Conservation (phyloP, 2,329 filamentous ascomycete species). For the Cordyceps javanica region DNA sequence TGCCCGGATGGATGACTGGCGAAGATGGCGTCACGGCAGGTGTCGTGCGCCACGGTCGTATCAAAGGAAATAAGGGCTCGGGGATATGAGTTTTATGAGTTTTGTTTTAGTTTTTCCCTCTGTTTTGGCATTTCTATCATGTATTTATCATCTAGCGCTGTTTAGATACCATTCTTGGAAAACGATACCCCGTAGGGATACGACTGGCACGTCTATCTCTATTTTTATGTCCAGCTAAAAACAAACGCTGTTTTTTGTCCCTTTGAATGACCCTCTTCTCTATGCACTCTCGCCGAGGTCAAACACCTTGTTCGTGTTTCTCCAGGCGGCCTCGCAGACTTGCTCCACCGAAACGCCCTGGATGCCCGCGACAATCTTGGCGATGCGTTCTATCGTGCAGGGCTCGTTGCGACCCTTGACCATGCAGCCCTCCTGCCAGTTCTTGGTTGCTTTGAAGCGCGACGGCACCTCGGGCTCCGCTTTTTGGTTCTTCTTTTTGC, state of each 20-base stretch:
- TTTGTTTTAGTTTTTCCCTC: too few species aligned
- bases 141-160: neutral
- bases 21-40: slow-evolving; percentile 75
- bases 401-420: slow-evolving; percentile 95
- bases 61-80: slow-evolving; percentile 52
- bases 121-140: neutral
- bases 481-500: slow-evolving; percentile 44
- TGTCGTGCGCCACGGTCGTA: slow-evolving; percentile 59
- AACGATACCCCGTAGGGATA: slow-evolving; percentile 11
- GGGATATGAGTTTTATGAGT: slow-evolving; percentile 33
- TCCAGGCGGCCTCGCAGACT: slow-evolving; percentile 81
- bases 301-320: slow-evolving; percentile 76
- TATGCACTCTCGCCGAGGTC: slow-evolving; percentile 50
- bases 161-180: slow-evolving; percentile 6
- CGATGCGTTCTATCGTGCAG: slow-evolving; percentile 77
- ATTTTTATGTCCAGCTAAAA: neutral
- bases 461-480: slow-evolving; percentile 59
- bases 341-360: slow-evolving; percentile 75
- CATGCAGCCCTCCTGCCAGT: slow-evolving; percentile 83
- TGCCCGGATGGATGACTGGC: slow-evolving; percentile 89
- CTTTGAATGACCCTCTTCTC: slow-evolving; percentile 18
- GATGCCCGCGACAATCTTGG: slow-evolving; percentile 79
- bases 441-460: slow-evolving; percentile 81
- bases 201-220: slow-evolving; percentile 11
- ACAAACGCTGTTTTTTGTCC: neutral